phyloP scores from a whole-genome alignment of 768 basidiomycete species.

The Suillus placidus region DNA sequence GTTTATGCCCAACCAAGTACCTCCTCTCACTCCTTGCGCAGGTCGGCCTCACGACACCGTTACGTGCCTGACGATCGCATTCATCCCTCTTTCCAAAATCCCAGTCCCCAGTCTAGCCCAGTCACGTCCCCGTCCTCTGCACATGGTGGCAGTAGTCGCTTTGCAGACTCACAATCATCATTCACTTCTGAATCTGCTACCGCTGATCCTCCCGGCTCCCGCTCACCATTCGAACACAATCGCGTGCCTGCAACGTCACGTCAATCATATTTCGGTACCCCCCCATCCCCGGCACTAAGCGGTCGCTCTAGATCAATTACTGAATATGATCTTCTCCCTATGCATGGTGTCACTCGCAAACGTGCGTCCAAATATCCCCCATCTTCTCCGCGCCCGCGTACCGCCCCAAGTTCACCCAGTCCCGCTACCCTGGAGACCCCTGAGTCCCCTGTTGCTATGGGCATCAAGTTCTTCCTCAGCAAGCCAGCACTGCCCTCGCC shows the following conservation, averaged over 20 bases:
- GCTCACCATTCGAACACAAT: slow-evolving; percentile 21
- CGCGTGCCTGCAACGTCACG: slow-evolving; percentile 15
- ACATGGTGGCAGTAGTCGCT: slow-evolving; percentile 17
- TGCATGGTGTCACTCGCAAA: slow-evolving; percentile 7
- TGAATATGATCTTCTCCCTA: slow-evolving; percentile 21
- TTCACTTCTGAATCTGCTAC: slow-evolving; percentile 27
- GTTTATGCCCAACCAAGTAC: background rate
- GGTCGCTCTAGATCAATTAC: slow-evolving; percentile 22
- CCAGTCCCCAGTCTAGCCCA: slow-evolving; percentile 30
- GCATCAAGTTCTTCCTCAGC: slow-evolving; percentile 40
- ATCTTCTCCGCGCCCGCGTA: slow-evolving; percentile 21
- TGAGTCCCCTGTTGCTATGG: slow-evolving; percentile 22
- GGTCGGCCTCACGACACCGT: slow-evolving; percentile 14
- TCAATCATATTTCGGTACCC: background rate
- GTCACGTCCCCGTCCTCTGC: slow-evolving; percentile 29
- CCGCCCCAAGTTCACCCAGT: slow-evolving; percentile 17
- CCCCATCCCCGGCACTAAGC: slow-evolving; percentile 16
- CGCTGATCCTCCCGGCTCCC: slow-evolving; percentile 9
- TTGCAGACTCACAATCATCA: slow-evolving; percentile 26
- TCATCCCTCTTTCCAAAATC: background rate
- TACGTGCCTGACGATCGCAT: slow-evolving; percentile 13
- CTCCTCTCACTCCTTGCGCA: slow-evolving; percentile 25
- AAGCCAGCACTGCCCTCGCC: slow-evolving; percentile 32
- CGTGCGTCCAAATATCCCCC: background rate
- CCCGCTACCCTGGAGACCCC: slow-evolving; percentile 6